Conservation (phyloP, 352 stramenopile species). For the Pythium inflatum region DNA sequence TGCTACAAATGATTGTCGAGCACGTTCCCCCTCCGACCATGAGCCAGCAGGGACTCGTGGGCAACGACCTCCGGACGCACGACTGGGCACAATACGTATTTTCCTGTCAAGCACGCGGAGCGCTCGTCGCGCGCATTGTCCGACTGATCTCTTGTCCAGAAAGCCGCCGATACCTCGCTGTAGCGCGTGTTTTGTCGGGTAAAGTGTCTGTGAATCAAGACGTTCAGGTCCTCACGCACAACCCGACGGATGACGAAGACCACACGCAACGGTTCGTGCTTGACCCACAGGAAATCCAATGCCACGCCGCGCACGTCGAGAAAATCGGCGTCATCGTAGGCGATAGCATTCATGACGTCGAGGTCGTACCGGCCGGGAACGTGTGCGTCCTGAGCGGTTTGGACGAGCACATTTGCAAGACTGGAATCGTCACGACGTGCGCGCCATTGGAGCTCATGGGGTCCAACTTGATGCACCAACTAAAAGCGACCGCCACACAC, state of each 20-base stretch:
- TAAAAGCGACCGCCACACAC: neutral
- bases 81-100: neutral
- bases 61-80: neutral
- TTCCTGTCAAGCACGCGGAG: neutral
- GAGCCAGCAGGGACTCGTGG: neutral
- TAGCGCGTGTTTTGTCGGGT: constrained; percentile 10
- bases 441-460: neutral
- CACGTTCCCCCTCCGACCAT: neutral
- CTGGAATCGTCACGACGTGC: constrained; percentile 8
- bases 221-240: neutral
- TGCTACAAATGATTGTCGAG: neutral
- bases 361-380: constrained; percentile 1
- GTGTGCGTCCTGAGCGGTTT: constrained; percentile 3
- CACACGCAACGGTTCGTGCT: neutral
- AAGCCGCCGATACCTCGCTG: neutral
- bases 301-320: neutral
- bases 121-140: constrained; percentile 1
- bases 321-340: neutral
- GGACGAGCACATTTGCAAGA: neutral
- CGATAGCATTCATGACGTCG: neutral
- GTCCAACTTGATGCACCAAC: neutral
- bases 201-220: neutral
- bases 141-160: neutral
- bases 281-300: neutral
- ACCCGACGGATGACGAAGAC: neutral